These are phyloP conservation scores for Fusarium solani-melongenae DNA, from an alignment of 2,329 filamentous ascomycete genomes.

Conservation along the genomic window DNA sequence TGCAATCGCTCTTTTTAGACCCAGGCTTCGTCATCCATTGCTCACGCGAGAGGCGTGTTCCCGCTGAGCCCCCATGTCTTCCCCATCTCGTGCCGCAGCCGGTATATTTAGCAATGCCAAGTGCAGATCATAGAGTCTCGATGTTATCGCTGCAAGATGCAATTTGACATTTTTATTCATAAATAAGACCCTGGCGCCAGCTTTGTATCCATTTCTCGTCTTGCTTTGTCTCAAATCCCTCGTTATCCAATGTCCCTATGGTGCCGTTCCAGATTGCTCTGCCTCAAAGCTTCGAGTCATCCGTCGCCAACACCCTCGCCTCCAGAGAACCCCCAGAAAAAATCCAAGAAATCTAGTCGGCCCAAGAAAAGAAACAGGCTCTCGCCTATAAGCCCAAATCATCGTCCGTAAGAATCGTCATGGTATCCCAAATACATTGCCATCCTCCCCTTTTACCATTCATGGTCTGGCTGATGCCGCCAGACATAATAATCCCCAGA, in stretches of 20 bases:
- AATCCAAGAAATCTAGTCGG: slow-evolving; percentile 17
- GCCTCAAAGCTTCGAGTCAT: slow-evolving; percentile 6
- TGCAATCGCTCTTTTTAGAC: slow-evolving; percentile 15
- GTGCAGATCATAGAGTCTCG: slow-evolving; percentile 26
- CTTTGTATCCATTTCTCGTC: slow-evolving; percentile 3
- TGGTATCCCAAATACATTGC: slow-evolving; percentile 32
- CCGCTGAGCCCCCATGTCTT: slow-evolving; percentile 30
- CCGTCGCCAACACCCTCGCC: background rate
- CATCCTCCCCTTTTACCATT: slow-evolving; percentile 10
- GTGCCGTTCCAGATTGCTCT: slow-evolving; percentile 19
- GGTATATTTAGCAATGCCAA: slow-evolving; percentile 39
- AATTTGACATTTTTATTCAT: slow-evolving; percentile 20
- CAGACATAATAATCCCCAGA: background rate
- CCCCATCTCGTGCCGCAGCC: background rate
- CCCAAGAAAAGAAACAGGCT: slow-evolving; percentile 15
- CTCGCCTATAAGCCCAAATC: slow-evolving; percentile 17
- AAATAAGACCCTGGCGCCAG: slow-evolving; percentile 28
- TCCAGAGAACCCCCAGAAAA: slow-evolving; percentile 10
- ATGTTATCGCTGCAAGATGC: background rate
- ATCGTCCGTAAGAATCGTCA: slow-evolving; percentile 31
- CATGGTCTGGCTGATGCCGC: background rate
- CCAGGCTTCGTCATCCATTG: slow-evolving; percentile 33
- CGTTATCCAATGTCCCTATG: background rate
- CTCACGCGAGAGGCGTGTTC: slow-evolving; percentile 27
- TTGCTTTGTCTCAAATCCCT: slow-evolving; percentile 13